Evolutionary conservation across 106 monocot genomes (phyloP), one percentile per base, ranked within the genome.

Genomic region (Phalaenopsis aphrodite): DNA sequence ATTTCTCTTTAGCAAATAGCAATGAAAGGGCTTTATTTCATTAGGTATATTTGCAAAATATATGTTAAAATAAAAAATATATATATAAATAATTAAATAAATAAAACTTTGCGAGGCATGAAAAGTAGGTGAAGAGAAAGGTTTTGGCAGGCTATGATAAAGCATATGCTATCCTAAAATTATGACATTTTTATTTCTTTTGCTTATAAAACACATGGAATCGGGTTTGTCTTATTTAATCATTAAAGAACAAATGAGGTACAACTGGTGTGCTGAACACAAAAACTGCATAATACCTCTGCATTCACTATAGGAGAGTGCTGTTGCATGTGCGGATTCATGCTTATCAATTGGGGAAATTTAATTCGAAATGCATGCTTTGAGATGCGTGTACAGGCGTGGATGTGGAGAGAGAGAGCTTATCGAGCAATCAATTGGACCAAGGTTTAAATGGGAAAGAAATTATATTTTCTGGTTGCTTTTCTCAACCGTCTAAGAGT

Each of bases 181-280:
- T 21, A 61, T 61, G 61, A 61, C n/a, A 61, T 61, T 61, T 52
- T 52, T 61, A 61, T 61, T 61, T 61, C 61, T 61, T 61, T 61
- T n/a, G 4, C 21, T 61, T 21, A n/a, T 61, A 61, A 61, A 61
- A 61, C 18, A 61, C 6, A 61, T 21, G 61, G 61, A 61, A 61
- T 21, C 61, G 4, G 61, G 61, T 61, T 61, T 61, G 61, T 61
- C 61, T 61, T 61, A 61, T 61, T 61, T 61, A 61, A 61, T 61
- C 61, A 61, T 61, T 61, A 61, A 61, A 21, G 61, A 61, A 61
- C 61, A n/a, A 61, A 19, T 61, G 61, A 61, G 61, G 61, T 61
- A 61, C 61, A 61, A 61, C 19, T 52, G 52, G 52, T 10, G 10
- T 2, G 52, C 12, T 52, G 52, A 52, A 12, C 12, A 12, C 10